Evolutionary conservation across 257 asterid genomes (phyloP).

Genomic region (Cordia subcordata): DNA sequence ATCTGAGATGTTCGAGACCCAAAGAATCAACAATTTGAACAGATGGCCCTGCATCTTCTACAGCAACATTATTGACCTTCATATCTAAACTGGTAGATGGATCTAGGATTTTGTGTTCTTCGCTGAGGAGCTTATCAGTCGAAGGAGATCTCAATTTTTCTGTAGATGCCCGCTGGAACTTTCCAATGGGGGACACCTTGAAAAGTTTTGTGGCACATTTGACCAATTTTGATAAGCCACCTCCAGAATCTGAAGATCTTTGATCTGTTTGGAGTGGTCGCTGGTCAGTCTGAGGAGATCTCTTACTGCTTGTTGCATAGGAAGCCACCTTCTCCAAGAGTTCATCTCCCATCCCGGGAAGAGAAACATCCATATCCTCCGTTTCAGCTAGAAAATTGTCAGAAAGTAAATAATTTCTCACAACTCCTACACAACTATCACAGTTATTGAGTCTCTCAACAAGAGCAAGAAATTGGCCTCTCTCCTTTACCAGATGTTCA

Average conservation of each 20-base stretch:
- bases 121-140: constrained; percentile 30
- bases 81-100: constrained; percentile 9
- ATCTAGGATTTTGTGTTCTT: background rate
- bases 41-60: constrained; percentile 13
- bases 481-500: constrained; percentile 49
- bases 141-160: constrained; percentile 46
- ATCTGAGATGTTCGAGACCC: background rate
- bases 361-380: constrained; percentile 35
- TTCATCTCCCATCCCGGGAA: constrained; percentile 44
- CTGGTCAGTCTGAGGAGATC: constrained; percentile 24
- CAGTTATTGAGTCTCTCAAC: constrained; percentile 56
- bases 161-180: constrained; percentile 27
- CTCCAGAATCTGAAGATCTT: constrained; percentile 49
- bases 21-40: constrained; percentile 1
- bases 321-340: constrained; percentile 57
- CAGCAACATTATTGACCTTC: background rate
- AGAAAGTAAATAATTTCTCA: constrained; percentile 39
- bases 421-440: constrained; percentile 51
- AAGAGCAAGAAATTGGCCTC: constrained; percentile 44
- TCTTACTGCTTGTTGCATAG: constrained; percentile 30
- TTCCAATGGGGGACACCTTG: constrained; percentile 39
- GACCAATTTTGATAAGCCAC: constrained; percentile 56
- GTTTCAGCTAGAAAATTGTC: constrained; percentile 40
- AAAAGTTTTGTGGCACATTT: constrained; percentile 72
- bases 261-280: constrained; percentile 21